Evolutionary conservation across 2,329 filamentous ascomycete species (phyloP).

Genomic region (Thielaviopsis euricoi): DNA sequence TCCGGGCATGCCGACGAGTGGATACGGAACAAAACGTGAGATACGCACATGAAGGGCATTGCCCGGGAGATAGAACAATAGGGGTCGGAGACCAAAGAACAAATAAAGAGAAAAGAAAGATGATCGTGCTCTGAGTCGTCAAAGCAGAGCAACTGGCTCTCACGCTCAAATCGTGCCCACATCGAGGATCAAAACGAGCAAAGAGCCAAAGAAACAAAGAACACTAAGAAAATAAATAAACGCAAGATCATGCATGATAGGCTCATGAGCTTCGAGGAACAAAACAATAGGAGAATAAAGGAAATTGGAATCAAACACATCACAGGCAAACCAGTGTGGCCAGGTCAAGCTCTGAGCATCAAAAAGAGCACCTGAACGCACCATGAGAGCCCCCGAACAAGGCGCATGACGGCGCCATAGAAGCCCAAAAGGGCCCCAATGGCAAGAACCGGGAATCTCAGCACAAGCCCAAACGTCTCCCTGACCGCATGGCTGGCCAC

Average conservation of each 20-base stretch:
- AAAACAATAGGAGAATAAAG: neutral
- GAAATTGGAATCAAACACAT: neutral
- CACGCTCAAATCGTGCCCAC: neutral
- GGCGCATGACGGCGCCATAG: slow-evolving; percentile 10
- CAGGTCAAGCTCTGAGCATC: slow-evolving; percentile 7
- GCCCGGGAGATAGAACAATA: too few relatives aligned
- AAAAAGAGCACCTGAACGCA: slow-evolving; percentile 10
- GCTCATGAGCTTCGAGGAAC: neutral
- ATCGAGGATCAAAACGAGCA: neutral
- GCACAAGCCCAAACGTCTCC: slow-evolving; percentile 6
- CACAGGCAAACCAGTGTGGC: neutral
- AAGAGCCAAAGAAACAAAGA: neutral
- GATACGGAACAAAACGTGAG: neutral
- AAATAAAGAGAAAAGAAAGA: neutral
- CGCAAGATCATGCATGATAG: too few relatives aligned
- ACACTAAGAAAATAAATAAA: neutral
- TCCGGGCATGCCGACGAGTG: too few relatives aligned
- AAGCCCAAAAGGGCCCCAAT: slow-evolving; percentile 10
- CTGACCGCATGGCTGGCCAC: neutral
- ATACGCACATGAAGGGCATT: too few relatives aligned
- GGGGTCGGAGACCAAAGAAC: neutral
- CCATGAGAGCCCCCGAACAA: slow-evolving; percentile 11
- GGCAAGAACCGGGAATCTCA: slow-evolving; percentile 9
- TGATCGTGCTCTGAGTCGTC: slow-evolving; percentile 3
- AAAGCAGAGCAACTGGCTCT: slow-evolving; percentile 2